Evolutionary conservation across 2,329 filamentous ascomycete species (phyloP).

Genomic region (Exophiala oligosperma): DNA sequence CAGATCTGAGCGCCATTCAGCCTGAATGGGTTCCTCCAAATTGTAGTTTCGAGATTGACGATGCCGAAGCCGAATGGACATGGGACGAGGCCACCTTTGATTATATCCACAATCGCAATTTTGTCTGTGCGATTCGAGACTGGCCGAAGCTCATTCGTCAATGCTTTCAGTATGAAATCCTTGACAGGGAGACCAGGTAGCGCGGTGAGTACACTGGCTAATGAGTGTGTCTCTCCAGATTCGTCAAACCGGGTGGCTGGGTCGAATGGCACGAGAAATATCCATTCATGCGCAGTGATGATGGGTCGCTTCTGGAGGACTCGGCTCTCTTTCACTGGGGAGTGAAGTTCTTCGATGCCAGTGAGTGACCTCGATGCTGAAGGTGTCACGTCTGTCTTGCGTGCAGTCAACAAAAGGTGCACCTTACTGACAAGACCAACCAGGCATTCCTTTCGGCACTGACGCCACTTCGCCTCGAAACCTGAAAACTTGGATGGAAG

Average conservation of each 20-base stretch:
- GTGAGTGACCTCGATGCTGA: slow-evolving; percentile 30
- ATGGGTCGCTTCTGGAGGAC: no score
- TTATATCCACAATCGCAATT: slow-evolving; percentile 33
- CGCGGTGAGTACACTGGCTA: slow-evolving; percentile 16
- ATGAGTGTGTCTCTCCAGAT: background rate
- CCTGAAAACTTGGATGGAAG: slow-evolving; percentile 29
- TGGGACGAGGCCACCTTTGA: slow-evolving; percentile 29
- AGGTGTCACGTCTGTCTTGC: slow-evolving; percentile 27
- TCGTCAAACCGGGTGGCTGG: slow-evolving; percentile 36
- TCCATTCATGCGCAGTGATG: no score
- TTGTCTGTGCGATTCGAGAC: slow-evolving; percentile 20
- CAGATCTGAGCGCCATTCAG: slow-evolving; percentile 28
- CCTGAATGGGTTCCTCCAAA: slow-evolving; percentile 31
- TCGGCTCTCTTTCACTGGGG: no score
- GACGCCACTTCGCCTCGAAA: slow-evolving; percentile 22
- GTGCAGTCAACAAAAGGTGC: slow-evolving; percentile 12
- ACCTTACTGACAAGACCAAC: slow-evolving; percentile 30
- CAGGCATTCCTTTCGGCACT: slow-evolving; percentile 26
- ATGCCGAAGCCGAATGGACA: slow-evolving; percentile 32
- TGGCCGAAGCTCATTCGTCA: slow-evolving; percentile 16
- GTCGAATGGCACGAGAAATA: slow-evolving; percentile 30
- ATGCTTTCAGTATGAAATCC: no score
- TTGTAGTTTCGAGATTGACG: slow-evolving; percentile 35
- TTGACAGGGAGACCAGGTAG: background rate
- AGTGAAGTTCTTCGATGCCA: no score